A percentile compares a stretch with the other conserved stretches of the same genome.
phyloP scores from a whole-genome alignment of 345 rosid genomes.

The Lepidium aucheri region DNA sequence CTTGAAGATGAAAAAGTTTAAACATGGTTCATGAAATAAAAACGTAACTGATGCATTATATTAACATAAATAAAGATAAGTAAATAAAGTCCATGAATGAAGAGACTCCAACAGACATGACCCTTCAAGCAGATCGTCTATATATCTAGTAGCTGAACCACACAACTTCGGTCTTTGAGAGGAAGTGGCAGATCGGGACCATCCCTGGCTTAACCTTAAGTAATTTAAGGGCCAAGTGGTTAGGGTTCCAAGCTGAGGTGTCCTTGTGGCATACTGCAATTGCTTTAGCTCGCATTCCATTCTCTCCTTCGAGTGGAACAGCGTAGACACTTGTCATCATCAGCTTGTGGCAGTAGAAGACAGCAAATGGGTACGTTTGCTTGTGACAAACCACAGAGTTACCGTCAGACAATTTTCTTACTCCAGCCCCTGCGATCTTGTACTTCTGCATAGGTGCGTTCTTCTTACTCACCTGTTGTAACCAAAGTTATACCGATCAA shows the following conservation, averaged over 20 bases:
- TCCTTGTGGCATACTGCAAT: slow-evolving; percentile 79
- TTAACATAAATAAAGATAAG: no score
- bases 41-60: no score
- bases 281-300: slow-evolving; percentile 57
- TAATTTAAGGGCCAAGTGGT: slow-evolving; percentile 69
- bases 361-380: slow-evolving; percentile 64
- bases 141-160: slow-evolving; percentile 43
- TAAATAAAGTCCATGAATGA: no score
- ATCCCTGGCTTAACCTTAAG: slow-evolving; percentile 72
- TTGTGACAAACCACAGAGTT: slow-evolving; percentile 75
- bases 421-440: slow-evolving; percentile 31
- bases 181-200: slow-evolving; percentile 70
- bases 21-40: no score
- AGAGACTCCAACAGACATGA: no score
- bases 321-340: slow-evolving; percentile 40
- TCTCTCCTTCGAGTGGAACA: slow-evolving; percentile 53
- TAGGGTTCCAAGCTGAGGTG: slow-evolving; percentile 79
- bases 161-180: slow-evolving; percentile 64
- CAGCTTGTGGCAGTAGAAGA: slow-evolving; percentile 74
- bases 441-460: slow-evolving; percentile 41
- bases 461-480: slow-evolving; percentile 18
- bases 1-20: no score
- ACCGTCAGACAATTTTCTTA: slow-evolving; percentile 33
- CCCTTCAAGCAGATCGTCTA: not conserved
- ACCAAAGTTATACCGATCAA: not conserved